A percentile compares a stretch with the other conserved stretches of the same genome.
Evolutionary conservation across 75 land plant genomes (phyloP).

Genomic region (Azolla pinnata): DNA sequence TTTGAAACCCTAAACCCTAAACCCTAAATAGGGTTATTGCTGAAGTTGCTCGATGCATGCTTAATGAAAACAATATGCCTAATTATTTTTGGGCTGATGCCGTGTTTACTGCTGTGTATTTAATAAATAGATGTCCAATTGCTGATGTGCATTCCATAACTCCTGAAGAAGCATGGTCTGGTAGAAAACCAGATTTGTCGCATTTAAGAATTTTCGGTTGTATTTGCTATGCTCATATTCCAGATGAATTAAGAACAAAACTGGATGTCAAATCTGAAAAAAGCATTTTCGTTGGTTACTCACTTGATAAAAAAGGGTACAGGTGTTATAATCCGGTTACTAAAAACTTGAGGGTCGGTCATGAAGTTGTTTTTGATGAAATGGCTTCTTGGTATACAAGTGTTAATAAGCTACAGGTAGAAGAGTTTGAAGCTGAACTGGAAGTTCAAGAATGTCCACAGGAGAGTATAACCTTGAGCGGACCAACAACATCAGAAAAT

Average conservation of each 20-base stretch:
- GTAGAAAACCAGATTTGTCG: conserved; percentile 12
- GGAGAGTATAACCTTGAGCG: too few relatives aligned
- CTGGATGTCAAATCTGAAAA: conserved; percentile 16
- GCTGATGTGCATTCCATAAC: too few relatives aligned
- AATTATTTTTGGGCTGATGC: too few relatives aligned
- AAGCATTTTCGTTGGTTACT: conserved; percentile 11
- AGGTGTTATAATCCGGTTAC: conserved; percentile 10
- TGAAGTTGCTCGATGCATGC: too few relatives aligned
- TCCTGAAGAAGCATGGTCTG: conserved; percentile 20
- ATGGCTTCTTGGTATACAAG: conserved; percentile 9
- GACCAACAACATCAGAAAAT: too few relatives aligned
- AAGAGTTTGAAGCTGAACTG: too few relatives aligned
- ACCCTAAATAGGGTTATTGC: too few relatives aligned
- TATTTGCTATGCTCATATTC: conserved; percentile 11
- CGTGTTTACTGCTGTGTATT: too few relatives aligned
- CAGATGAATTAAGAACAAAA: conserved; percentile 10
- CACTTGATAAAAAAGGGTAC: conserved; percentile 17
- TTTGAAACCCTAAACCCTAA: too few relatives aligned
- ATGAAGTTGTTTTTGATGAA: conserved; percentile 22
- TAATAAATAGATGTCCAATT: too few relatives aligned
- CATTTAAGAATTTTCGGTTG: conserved; percentile 22
- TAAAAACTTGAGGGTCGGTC: conserved; percentile 10
- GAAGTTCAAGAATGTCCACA: too few relatives aligned
- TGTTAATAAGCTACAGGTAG: not conserved
- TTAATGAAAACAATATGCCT: too few relatives aligned